Percentiles rank a stretch among this genome's conserved stretches.
Evolutionary conservation across 441 rosid genomes (phyloP).

Genomic region (Erysimum pusillum): DNA sequence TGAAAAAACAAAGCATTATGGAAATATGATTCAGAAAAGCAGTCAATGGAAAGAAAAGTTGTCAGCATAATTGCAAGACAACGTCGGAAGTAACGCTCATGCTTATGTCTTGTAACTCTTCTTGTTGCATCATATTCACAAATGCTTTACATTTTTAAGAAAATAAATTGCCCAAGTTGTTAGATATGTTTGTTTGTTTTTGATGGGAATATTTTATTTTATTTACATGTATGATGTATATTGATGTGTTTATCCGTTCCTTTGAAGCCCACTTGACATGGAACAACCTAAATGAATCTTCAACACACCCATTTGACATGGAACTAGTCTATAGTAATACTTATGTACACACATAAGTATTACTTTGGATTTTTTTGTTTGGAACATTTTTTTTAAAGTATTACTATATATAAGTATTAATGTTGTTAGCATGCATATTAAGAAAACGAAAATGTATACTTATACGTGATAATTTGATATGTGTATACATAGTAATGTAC

Average conservation of each 20-base stretch:
- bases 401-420: no score
- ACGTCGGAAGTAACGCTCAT: conserved; percentile 46
- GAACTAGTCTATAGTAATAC: neutral
- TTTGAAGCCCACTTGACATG: conserved; percentile 24
- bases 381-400: no score
- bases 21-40: conserved; percentile 18
- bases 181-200: conserved; percentile 1
- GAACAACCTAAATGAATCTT: conserved; percentile 14
- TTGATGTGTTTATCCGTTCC: neutral
- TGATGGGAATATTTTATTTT: neutral
- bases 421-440: no score
- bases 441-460: neutral
- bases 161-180: neutral
- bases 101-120: conserved; percentile 45
- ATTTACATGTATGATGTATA: neutral
- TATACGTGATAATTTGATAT: neutral
- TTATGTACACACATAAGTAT: no score
- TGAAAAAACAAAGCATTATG: conserved; percentile 4
- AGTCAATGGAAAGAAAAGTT: conserved; percentile 49
- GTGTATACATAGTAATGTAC: neutral
- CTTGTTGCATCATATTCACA: conserved; percentile 28
- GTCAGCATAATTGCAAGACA: conserved; percentile 55
- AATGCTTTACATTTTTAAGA: neutral
- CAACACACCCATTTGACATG: neutral
- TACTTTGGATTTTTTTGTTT: neutral